These are phyloP conservation scores for Scenedesmus sp. DNA, from an alignment of 163 green algal genomes.

Conservation along the genomic window DNA sequence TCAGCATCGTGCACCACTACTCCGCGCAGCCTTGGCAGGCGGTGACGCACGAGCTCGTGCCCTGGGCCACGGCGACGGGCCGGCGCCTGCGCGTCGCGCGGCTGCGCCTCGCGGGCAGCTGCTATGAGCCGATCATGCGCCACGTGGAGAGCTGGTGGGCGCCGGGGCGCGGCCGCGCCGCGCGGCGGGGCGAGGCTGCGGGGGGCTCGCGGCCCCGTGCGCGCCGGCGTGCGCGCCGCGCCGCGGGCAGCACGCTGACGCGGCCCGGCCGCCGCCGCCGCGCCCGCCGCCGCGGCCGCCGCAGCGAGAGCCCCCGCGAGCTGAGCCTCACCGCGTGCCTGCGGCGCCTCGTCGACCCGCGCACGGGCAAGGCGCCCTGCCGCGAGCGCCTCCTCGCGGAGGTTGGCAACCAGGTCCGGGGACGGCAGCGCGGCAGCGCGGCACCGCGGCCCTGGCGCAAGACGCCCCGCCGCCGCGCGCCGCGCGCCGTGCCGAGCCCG, in stretches of 20 bases:
- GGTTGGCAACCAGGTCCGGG: constrained; percentile 37
- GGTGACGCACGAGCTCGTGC: neutral
- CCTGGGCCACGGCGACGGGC: constrained; percentile 20
- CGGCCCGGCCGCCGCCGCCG: too few relatives aligned
- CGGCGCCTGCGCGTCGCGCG: constrained; percentile 4
- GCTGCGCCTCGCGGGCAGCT: constrained; percentile 1
- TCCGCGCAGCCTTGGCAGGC: constrained; percentile 9
- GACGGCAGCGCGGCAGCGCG: neutral
- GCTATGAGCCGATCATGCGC: constrained; percentile 33
- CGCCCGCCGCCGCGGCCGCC: neutral
- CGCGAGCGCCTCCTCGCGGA: constrained; percentile 34
- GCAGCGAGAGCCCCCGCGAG: constrained; percentile 26
- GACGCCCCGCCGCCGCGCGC: too few relatives aligned
- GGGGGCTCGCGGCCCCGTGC: too few relatives aligned
- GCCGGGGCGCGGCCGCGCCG: too few relatives aligned
- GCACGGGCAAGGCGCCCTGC: constrained; percentile 21
- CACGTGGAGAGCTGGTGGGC: constrained; percentile 30
- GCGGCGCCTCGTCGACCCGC: constrained; percentile 21
- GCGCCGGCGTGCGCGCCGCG: too few relatives aligned
- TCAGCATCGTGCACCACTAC: constrained; percentile 37
- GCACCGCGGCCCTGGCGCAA: neutral
- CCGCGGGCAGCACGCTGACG: neutral
- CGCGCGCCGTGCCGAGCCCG: neutral
- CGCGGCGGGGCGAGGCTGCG: neutral
- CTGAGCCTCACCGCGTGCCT: constrained; percentile 38